A percentile compares a stretch with the other conserved stretches of the same genome.
phyloP scores from a whole-genome alignment of 2,329 filamentous ascomycete genomes.

The Sporothrix luriei region DNA sequence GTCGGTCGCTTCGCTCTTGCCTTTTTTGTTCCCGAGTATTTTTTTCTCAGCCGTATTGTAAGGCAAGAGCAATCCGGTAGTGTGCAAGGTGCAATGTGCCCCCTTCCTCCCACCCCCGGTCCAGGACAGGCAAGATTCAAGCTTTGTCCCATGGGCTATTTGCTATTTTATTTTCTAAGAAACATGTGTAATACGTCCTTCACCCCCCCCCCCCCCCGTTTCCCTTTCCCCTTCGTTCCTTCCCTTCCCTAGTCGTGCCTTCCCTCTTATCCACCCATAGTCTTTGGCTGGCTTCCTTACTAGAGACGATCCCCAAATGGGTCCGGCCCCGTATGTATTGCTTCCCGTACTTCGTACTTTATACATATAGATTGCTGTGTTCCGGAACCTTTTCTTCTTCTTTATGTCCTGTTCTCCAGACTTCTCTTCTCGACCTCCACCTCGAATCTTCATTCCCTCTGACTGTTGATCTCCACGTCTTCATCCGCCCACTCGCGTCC shows the following conservation, averaged over 20 bases:
- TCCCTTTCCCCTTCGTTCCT: not conserved
- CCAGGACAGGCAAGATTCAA: not conserved
- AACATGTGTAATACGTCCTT: constrained; percentile 28
- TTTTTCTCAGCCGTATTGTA: constrained; percentile 7
- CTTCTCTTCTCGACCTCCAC: constrained; percentile 7
- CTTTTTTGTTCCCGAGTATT: not conserved
- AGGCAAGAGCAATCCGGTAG: constrained; percentile 25
- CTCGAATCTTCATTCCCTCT: constrained; percentile 10
- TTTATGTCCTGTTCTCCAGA: constrained; percentile 9
- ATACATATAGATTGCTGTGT: constrained; percentile 29
- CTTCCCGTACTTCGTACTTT: constrained; percentile 5
- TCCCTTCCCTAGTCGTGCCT: not conserved
- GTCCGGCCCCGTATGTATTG: constrained; percentile 17
- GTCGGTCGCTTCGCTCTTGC: not conserved
- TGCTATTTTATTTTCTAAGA: constrained; percentile 28
- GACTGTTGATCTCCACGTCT: not conserved
- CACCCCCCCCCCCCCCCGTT: constrained; percentile 3
- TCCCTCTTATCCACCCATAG: constrained; percentile 19
- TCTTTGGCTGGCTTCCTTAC: constrained; percentile 7
- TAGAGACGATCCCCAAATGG: constrained; percentile 22
- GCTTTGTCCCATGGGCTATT: constrained; percentile 15
- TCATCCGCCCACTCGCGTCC: not conserved
- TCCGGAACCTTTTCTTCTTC: constrained; percentile 26
- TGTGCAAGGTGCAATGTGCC: constrained; percentile 8
- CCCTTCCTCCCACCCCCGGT: not conserved